Conservation (phyloP, 139 green algal genomes). For the Haematococcus lacustris region DNA sequence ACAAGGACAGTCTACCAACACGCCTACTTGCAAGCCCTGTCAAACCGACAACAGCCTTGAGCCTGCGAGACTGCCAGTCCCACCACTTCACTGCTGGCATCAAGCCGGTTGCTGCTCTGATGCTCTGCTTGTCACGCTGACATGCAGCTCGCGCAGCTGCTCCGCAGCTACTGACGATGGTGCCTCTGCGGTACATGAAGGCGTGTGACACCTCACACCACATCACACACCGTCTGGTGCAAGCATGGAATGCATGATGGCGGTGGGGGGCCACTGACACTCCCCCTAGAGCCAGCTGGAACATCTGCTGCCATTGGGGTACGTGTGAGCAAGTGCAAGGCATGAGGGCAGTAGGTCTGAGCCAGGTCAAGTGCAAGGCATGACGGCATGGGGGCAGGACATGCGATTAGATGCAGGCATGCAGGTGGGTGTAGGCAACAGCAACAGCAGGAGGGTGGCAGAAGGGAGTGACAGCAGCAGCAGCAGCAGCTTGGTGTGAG, state of each 20-base stretch:
- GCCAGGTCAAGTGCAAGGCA: background rate
- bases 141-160: conserved; percentile 64
- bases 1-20: too few species aligned
- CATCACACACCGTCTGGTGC: background rate
- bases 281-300: too few species aligned
- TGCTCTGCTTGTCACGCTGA: conserved; percentile 6
- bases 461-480: background rate
- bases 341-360: too few species aligned
- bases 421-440: background rate
- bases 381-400: background rate
- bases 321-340: background rate
- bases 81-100: too few species aligned
- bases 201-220: background rate
- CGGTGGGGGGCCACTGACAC: background rate
- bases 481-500: background rate
- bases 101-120: background rate
- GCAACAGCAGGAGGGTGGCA: background rate
- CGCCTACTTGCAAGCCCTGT: too few species aligned
- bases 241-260: background rate
- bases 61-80: too few species aligned
- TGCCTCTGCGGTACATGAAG: conserved; percentile 34
- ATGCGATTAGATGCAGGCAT: background rate
- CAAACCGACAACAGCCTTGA: too few species aligned
- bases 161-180: conserved; percentile 43
- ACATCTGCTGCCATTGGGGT: too few species aligned